Conservation (phyloP, 208 protist species). For the Wallacemonas sp. region DNA sequence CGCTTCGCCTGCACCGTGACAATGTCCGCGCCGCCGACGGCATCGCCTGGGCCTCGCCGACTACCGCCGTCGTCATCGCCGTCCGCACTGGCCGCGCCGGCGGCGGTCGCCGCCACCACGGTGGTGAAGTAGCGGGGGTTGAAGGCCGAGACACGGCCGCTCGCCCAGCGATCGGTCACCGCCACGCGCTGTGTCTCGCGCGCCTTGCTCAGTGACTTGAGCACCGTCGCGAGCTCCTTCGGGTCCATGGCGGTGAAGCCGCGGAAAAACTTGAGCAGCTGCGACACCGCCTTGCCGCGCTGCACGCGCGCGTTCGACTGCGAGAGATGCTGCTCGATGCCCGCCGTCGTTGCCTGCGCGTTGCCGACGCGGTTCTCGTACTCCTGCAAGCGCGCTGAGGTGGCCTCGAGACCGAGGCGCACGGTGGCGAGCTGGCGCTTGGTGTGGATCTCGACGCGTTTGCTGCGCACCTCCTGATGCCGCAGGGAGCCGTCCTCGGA, state of each 20-base stretch:
- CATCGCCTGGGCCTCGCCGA: not conserved
- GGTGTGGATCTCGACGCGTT: constrained; percentile 70
- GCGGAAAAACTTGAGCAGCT: constrained; percentile 77
- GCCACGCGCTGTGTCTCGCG: constrained; percentile 57
- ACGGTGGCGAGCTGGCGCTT: constrained; percentile 73
- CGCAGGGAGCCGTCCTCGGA: constrained; percentile 48
- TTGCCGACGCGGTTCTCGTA: constrained; percentile 87
- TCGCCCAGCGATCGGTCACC: constrained; percentile 64
- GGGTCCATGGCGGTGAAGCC: constrained; percentile 59
- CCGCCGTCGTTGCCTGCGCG: constrained; percentile 77
- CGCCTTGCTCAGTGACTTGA: constrained; percentile 63
- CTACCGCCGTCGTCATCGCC: constrained; percentile 22
- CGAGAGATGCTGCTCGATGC: constrained; percentile 85
- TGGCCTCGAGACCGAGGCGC: constrained; percentile 80
- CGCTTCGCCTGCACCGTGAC: constrained; percentile 11
- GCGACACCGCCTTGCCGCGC: constrained; percentile 67
- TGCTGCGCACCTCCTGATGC: constrained; percentile 62
- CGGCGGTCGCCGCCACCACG: not conserved
- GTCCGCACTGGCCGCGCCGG: not conserved
- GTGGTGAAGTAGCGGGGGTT: constrained; percentile 67
- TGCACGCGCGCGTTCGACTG: constrained; percentile 84
- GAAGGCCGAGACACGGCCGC: constrained; percentile 53
- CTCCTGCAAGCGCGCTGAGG: constrained; percentile 63
- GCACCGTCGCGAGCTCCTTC: constrained; percentile 42
- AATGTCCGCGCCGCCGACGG: not conserved